Conservation (phyloP, 306 rosid genomes). For the Acacia acuminata region DNA sequence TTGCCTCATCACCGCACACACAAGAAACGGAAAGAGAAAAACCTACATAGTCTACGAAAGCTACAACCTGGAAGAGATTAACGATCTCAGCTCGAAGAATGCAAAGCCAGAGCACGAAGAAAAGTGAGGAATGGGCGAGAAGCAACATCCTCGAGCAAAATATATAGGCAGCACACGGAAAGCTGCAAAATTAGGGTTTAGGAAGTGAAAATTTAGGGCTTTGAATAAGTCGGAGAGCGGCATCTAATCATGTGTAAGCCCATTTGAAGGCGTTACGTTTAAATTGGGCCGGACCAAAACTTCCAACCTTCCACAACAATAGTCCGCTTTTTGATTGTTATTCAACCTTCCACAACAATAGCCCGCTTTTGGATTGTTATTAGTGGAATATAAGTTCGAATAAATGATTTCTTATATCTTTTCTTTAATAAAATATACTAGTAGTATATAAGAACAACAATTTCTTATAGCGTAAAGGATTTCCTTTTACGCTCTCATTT, state of each 20-base stretch:
- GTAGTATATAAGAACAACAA: no score
- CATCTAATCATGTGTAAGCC: not conserved
- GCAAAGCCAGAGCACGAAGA: not conserved
- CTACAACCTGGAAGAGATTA: not conserved
- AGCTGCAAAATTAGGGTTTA: slow-evolving; percentile 38
- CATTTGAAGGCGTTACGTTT: not conserved
- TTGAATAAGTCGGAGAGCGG: not conserved
- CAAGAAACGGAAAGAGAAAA: not conserved
- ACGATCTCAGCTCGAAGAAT: not conserved
- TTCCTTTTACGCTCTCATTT: no score
- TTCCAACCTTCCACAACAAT: not conserved
- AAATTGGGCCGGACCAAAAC: slow-evolving; percentile 11
- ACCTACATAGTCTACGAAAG: not conserved
- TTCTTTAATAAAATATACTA: no score
- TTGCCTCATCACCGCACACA: slow-evolving; percentile 74
- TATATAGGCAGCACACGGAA: slow-evolving; percentile 18
- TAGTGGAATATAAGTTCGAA: not conserved
- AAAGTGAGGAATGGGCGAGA: not conserved
- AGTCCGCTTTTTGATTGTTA: not conserved
- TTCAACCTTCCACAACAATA: not conserved
- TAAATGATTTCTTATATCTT: no score
- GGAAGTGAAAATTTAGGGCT: not conserved
- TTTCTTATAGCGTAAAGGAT: no score
- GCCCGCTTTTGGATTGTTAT: not conserved
- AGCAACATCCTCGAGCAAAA: not conserved